phyloP scores from a whole-genome alignment of 1,284 basidiomycete species.

The Leccinum variabile region DNA sequence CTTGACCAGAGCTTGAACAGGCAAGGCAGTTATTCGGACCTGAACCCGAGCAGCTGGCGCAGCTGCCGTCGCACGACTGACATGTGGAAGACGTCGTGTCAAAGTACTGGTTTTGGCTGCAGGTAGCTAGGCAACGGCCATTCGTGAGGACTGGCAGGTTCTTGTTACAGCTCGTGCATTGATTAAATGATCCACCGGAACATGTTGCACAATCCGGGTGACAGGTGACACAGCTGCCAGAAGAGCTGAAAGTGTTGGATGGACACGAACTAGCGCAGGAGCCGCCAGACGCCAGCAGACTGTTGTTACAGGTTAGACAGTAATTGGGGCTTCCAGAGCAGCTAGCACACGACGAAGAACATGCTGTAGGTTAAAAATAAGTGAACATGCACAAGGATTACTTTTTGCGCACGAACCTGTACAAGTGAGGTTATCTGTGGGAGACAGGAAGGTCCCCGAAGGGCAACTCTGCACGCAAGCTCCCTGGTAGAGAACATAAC shows the following conservation, averaged over 20 bases:
- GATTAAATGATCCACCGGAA: constrained; percentile 67
- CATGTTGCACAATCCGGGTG: constrained; percentile 82
- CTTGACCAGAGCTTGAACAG: constrained; percentile 60
- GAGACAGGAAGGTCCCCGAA: constrained; percentile 65
- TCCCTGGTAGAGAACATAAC: constrained; percentile 68
- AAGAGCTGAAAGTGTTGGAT: constrained; percentile 62
- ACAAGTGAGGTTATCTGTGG: constrained; percentile 69
- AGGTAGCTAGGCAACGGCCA: constrained; percentile 75
- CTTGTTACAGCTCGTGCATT: constrained; percentile 70
- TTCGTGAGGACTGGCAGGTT: constrained; percentile 67
- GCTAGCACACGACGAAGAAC: constrained; percentile 69
- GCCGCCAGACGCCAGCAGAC: constrained; percentile 64
- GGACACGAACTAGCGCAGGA: constrained; percentile 75
- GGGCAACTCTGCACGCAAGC: constrained; percentile 70
- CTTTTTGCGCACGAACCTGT: constrained; percentile 44
- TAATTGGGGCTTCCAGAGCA: constrained; percentile 65
- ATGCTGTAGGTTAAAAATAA: constrained; percentile 47
- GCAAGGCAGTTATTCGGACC: constrained; percentile 70
- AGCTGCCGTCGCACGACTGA: constrained; percentile 68
- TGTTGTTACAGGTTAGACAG: constrained; percentile 69
- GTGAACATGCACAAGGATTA: constrained; percentile 13
- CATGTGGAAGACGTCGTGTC: constrained; percentile 64
- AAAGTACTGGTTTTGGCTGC: constrained; percentile 68
- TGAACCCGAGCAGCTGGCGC: constrained; percentile 69
- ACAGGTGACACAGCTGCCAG: constrained; percentile 65